Percentiles rank a stretch among this genome's conserved stretches.
These are phyloP conservation scores for Blastobotrys mokoenaii DNA, from an alignment of 805 yeast species.

Conservation along the genomic window DNA sequence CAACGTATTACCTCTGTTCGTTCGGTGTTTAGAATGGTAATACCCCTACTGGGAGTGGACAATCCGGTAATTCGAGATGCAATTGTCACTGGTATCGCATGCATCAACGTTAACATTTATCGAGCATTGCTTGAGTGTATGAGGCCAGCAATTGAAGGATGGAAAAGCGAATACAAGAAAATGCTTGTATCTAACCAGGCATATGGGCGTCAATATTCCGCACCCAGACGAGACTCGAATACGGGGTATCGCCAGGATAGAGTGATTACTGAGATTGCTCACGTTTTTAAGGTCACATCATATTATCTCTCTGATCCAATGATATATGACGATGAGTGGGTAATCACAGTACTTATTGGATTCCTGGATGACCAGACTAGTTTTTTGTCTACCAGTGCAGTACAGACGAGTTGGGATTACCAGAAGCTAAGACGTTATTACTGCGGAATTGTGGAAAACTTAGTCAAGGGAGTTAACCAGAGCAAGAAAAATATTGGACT, in stretches of 20 bases:
- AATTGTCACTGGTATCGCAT: slow-evolving; percentile 79
- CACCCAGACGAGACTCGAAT: slow-evolving; percentile 3
- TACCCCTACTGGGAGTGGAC: slow-evolving; percentile 68
- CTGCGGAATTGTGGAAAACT: slow-evolving; percentile 64
- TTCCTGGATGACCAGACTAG: slow-evolving; percentile 55
- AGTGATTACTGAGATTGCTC: slow-evolving; percentile 67
- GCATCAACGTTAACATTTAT: slow-evolving; percentile 84
- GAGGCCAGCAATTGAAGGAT: slow-evolving; percentile 47
- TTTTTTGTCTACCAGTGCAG: slow-evolving; percentile 45
- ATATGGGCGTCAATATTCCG: slow-evolving; percentile 1
- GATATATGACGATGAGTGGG: slow-evolving; percentile 58
- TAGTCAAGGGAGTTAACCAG: slow-evolving; percentile 32
- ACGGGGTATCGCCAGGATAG: slow-evolving; percentile 20
- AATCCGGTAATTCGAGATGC: slow-evolving; percentile 73
- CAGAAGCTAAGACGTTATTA: slow-evolving; percentile 77
- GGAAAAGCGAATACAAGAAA: slow-evolving; percentile 32
- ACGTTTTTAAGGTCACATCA: slow-evolving; percentile 63
- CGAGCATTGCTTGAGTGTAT: slow-evolving; percentile 70
- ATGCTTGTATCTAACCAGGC: too few relatives aligned
- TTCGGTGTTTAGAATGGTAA: slow-evolving; percentile 77
- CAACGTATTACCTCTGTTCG: slow-evolving; percentile 90
- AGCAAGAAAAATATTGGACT: slow-evolving; percentile 31
- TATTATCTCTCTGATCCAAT: slow-evolving; percentile 45
- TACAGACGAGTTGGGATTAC: slow-evolving; percentile 59
- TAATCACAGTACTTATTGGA: slow-evolving; percentile 52